Evolutionary conservation across 1,284 basidiomycete species (phyloP), one percentile per base, ranked within the genome.

Genomic region (Schizophyllum amplum): DNA sequence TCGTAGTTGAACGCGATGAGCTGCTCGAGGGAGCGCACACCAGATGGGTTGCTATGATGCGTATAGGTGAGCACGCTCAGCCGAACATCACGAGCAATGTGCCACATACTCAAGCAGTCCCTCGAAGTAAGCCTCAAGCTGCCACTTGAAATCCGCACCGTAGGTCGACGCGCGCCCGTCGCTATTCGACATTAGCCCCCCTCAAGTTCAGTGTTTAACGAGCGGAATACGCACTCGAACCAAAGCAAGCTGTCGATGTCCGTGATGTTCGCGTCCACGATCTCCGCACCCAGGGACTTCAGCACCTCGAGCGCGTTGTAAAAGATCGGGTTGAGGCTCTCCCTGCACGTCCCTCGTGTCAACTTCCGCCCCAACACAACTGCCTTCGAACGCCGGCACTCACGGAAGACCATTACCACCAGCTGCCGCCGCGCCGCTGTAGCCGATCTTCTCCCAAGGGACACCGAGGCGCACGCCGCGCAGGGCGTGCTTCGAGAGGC

Each of bases 241-340:
- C 63, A 64, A 4, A 70, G 69, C 51, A 84, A 75, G 54, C 83
- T 81, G 5, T 78, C 72, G 4, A 78, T 80, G 47, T 75, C 77
- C 0, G 83, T 82, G 13, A 86, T 65, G 64, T 86, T 78, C 1
- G 82, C 83, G 65, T 86, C 84, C 4, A 86, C 72, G 15, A 86
- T 67, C 0, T 77, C 81, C 1, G 83, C 84, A 5, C 84, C 84
- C 1, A 86, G 72, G 1, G 62, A 61, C 47, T 70, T 67, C 25
- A 87, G 73, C 0, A 71, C 76, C 15, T 71, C 62, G 33, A 85
- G 64, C 0, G 82, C 79, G 46, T 73, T 59, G 54, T 82, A 75
- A 60, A 84, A 85, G n/a, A n/a, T n/a, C n/a, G n/a, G n/a, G n/a
- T n/a, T n/a, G n/a, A n/a, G n/a, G n/a, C n/a, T n/a, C n/a, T n/a